These are phyloP conservation scores for Trametes versicolor DNA, from an alignment of 1,284 basidiomycete genomes.

Conservation along the genomic window DNA sequence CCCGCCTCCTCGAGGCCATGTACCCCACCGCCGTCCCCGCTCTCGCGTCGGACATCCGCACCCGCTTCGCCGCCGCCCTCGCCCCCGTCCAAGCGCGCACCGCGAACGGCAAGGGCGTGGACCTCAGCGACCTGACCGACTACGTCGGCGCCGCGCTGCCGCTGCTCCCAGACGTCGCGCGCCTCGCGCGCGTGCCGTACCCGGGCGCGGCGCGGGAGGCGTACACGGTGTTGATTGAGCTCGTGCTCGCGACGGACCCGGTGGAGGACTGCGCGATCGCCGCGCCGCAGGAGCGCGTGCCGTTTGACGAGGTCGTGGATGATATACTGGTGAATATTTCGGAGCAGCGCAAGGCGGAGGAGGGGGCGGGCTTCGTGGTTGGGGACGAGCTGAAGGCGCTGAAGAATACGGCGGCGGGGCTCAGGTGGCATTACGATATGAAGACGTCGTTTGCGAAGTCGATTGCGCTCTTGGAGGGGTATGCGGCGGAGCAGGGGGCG, in stretches of 20 bases:
- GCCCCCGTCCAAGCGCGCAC: background rate
- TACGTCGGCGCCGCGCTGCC: constrained; percentile 8
- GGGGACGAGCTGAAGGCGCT: too few species aligned
- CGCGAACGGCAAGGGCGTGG: background rate
- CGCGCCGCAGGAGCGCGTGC: background rate
- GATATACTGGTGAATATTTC: too few species aligned
- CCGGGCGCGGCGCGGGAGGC: background rate
- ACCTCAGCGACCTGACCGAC: constrained; percentile 1
- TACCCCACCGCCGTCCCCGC: background rate
- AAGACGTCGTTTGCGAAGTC: too few species aligned
- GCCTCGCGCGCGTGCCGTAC: constrained; percentile 5
- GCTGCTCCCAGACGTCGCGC: background rate
- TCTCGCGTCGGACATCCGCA: constrained; percentile 1
- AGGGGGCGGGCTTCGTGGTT: too few species aligned
- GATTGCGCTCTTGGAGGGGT: background rate
- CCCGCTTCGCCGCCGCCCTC: background rate
- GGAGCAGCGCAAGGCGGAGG: too few species aligned
- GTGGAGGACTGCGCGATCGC: background rate
- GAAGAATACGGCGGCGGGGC: too few species aligned
- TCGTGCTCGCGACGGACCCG: constrained; percentile 1
- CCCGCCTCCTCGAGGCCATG: constrained; percentile 1
- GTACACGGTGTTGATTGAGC: constrained; percentile 4
- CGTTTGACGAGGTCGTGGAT: too few species aligned
- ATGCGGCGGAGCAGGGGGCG: background rate
- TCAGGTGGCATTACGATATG: too few species aligned